A percentile compares a stretch with the other conserved stretches of the same genome.
phyloP scores from a whole-genome alignment of 176 grass and related monocot genomes.

The Rhipidocladum racemiflorum region DNA sequence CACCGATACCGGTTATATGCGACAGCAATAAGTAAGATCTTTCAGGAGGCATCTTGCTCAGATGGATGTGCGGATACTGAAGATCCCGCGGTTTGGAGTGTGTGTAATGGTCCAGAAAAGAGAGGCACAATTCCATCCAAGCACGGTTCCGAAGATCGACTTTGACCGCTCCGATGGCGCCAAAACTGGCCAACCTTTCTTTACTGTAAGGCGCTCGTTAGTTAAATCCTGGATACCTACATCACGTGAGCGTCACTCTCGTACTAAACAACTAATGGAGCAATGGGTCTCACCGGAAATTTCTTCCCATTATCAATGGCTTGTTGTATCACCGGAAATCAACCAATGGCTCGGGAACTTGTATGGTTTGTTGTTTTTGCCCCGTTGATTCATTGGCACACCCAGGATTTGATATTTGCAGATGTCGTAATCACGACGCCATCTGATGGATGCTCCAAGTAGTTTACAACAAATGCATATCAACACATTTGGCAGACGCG shows the following conservation, averaged over 20 bases:
- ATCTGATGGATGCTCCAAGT: background rate
- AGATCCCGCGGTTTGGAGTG: background rate
- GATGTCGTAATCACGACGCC: background rate
- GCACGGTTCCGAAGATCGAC: background rate
- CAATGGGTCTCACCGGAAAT: background rate
- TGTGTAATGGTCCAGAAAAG: background rate
- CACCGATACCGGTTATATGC: too few species aligned
- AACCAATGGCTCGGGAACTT: background rate
- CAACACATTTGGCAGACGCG: too few species aligned
- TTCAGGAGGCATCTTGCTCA: background rate
- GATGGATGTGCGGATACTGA: background rate
- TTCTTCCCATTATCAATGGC: background rate
- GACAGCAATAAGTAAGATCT: background rate
- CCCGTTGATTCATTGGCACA: background rate
- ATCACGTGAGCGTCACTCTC: constrained; percentile 12
- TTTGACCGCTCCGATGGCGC: background rate
- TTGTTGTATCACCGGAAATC: background rate
- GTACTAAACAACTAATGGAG: background rate
- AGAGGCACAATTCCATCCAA: background rate
- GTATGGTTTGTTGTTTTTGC: background rate
- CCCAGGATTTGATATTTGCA: background rate
- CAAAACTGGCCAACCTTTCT: background rate
- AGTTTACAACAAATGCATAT: too few species aligned
- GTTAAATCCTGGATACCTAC: background rate
- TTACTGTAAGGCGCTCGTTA: background rate